Evolutionary conservation across 1,284 basidiomycete genomes (phyloP).

Genomic region (Cerrena zonata): DNA sequence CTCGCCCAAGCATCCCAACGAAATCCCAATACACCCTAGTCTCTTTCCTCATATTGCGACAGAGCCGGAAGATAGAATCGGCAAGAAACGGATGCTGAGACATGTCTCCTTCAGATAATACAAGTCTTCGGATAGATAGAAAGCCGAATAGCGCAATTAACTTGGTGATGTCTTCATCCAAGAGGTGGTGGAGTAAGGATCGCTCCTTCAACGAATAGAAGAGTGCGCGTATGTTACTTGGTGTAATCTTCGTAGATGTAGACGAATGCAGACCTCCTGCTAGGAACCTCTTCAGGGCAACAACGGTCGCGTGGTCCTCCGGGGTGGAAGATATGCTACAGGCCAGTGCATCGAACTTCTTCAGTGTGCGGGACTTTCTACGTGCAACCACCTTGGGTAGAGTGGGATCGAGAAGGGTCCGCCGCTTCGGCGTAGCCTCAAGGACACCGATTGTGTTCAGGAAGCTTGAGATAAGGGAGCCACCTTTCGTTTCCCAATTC

Average conservation of each 20-base stretch:
- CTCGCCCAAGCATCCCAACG: background rate
- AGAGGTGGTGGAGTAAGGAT: background rate
- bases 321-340: background rate
- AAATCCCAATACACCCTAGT: background rate
- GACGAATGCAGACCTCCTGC: background rate
- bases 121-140: background rate
- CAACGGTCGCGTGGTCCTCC: background rate
- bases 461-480: too few species aligned
- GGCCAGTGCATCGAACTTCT: too few species aligned
- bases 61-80: background rate
- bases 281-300: background rate
- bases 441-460: too few species aligned
- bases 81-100: background rate
- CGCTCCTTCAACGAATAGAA: background rate
- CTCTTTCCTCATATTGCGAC: background rate
- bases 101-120: background rate
- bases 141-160: background rate
- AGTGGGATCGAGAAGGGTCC: too few species aligned
- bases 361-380: too few species aligned
- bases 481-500: too few species aligned
- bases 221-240: background rate
- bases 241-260: background rate
- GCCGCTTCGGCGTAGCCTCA: too few species aligned
- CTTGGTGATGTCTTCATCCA: background rate
- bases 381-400: too few species aligned